These are phyloP conservation scores for Dovyalis caffra DNA, from an alignment of 345 rosid genomes.

Conservation along the genomic window DNA sequence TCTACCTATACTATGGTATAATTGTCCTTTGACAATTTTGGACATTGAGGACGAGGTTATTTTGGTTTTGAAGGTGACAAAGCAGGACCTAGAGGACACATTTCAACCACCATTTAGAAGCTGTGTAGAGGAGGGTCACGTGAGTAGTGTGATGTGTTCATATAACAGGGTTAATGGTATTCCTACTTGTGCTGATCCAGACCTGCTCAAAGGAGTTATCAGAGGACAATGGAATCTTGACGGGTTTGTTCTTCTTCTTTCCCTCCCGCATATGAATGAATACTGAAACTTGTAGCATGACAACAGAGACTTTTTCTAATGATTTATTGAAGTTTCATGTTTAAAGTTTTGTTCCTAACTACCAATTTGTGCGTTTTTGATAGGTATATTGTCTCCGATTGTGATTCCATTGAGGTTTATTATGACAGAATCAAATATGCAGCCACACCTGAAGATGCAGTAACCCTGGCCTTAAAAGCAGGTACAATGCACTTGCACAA, in stretches of 20 bases:
- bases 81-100: constrained; percentile 79
- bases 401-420: constrained; percentile 23
- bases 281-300: not conserved
- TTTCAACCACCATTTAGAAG: constrained; percentile 68
- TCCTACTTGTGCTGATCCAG: constrained; percentile 83
- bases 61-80: constrained; percentile 55
- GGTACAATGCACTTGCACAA: constrained; percentile 7
- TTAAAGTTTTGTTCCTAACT: too few relatives aligned
- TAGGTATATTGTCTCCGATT: constrained; percentile 23
- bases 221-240: constrained; percentile 24
- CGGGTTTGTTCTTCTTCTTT: constrained; percentile 13
- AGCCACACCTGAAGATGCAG: constrained; percentile 26
- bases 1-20: not conserved
- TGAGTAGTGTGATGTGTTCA: constrained; percentile 89
- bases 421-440: constrained; percentile 7
- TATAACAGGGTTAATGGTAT: constrained; percentile 85
- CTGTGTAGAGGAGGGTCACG: constrained; percentile 79
- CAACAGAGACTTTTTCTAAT: not conserved
- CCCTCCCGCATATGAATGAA: not conserved
- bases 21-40: not conserved
- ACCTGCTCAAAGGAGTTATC: constrained; percentile 50
- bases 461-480: constrained; percentile 42
- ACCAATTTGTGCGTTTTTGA: not conserved
- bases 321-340: not conserved
- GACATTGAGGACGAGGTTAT: not conserved